These are phyloP conservation scores for Erysimum cheiranthoides DNA, from an alignment of 345 rosid species.

Conservation along the genomic window DNA sequence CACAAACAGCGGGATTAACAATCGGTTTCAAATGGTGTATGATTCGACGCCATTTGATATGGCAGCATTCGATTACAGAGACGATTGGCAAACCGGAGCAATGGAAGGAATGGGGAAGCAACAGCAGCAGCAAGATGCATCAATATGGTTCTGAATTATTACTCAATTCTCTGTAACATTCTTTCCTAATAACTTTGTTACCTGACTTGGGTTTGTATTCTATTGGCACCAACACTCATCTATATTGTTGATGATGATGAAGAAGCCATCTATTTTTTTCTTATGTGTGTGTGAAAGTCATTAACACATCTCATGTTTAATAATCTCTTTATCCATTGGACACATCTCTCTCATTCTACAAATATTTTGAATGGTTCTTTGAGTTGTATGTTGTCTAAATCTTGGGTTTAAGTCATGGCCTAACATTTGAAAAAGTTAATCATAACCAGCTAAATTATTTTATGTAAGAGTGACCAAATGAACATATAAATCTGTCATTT, in stretches of 20 bases:
- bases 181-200: conserved; percentile 30
- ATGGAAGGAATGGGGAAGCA: conserved; percentile 54
- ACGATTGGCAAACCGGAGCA: conserved; percentile 62
- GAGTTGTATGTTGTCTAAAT: conserved; percentile 1
- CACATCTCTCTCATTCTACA: not conserved
- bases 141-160: conserved; percentile 62
- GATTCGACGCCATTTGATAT: conserved; percentile 53
- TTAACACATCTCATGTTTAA: conserved; percentile 26
- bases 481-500: conserved; percentile 30
- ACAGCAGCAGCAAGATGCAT: conserved; percentile 62
- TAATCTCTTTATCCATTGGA: conserved; percentile 13
- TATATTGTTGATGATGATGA: conserved; percentile 41
- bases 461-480: conserved; percentile 10
- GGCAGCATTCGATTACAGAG: conserved; percentile 64
- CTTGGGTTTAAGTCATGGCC: not conserved
- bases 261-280: conserved; percentile 33
- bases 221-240: conserved; percentile 39
- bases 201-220: conserved; percentile 34
- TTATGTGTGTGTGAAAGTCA: conserved; percentile 6
- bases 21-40: conserved; percentile 54
- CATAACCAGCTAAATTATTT: not conserved
- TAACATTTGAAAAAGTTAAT: not conserved
- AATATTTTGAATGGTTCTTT: not conserved
- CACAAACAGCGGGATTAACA: conserved; percentile 33
- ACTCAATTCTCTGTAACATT: conserved; percentile 32